Evolutionary conservation across 2,329 filamentous ascomycete genomes (phyloP).

Genomic region (Aspergillus carbonarius): DNA sequence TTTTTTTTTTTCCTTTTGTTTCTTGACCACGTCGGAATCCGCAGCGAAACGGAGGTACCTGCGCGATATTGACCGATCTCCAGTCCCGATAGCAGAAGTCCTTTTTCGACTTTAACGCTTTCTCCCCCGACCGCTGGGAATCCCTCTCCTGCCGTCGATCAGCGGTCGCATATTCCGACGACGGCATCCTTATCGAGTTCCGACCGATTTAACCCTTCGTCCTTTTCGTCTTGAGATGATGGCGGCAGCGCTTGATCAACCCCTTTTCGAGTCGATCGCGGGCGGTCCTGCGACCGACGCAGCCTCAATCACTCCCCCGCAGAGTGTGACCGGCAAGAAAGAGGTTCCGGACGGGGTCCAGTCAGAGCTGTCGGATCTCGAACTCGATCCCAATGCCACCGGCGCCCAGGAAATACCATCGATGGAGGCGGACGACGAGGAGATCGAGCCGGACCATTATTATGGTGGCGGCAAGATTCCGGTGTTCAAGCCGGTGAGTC

Average conservation of each 20-base stretch:
- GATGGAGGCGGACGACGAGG: conserved; percentile 66
- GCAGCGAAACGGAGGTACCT: not conserved
- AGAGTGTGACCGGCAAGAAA: conserved; percentile 47
- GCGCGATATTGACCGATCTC: conserved; percentile 9
- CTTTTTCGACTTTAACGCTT: conserved; percentile 7
- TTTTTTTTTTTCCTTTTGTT: not conserved
- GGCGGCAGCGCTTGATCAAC: conserved; percentile 36
- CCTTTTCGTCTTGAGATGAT: conserved; percentile 27
- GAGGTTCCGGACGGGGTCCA: conserved; percentile 42
- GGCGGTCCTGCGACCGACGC: conserved; percentile 27
- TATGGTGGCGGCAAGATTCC: conserved; percentile 80
- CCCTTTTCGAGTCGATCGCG: conserved; percentile 26
- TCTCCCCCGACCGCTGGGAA: conserved; percentile 46
- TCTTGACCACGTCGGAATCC: not conserved
- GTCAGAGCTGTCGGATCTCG: conserved; percentile 44
- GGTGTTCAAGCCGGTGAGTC: conserved; percentile 80
- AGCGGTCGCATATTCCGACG: conserved; percentile 44
- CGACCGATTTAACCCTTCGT: conserved; percentile 12
- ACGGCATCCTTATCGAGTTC: conserved; percentile 29
- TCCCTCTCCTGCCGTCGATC: conserved; percentile 40
- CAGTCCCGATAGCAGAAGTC: conserved; percentile 4
- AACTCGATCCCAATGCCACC: conserved; percentile 34
- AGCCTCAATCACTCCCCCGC: conserved; percentile 44
- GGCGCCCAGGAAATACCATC: conserved; percentile 27
- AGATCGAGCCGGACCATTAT: conserved; percentile 82